A percentile compares a stretch with the other conserved stretches of the same genome.
phyloP scores from a whole-genome alignment of 1,139 yeast species.

The Citeromyces hawaiiensis region DNA sequence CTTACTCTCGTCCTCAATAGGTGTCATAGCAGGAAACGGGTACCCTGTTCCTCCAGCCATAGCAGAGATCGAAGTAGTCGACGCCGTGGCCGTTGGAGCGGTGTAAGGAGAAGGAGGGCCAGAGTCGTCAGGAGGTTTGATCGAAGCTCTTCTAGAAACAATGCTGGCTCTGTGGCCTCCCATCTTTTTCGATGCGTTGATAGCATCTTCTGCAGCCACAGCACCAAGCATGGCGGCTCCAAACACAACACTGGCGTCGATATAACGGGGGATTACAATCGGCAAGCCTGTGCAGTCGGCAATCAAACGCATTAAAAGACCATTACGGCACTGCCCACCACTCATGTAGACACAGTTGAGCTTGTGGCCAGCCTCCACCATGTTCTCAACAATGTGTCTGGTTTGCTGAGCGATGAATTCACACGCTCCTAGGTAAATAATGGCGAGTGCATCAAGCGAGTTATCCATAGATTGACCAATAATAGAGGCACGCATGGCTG shows the following conservation, averaged over 20 bases:
- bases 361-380: slow-evolving; percentile 69
- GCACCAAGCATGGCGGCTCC: slow-evolving; percentile 95
- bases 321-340: slow-evolving; percentile 95
- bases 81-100: slow-evolving; percentile 58
- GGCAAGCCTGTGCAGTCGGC: slow-evolving; percentile 93
- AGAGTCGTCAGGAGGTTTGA: slow-evolving; percentile 8
- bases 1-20: slow-evolving; percentile 32
- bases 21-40: slow-evolving; percentile 44
- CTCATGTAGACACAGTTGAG: slow-evolving; percentile 74
- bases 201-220: slow-evolving; percentile 62
- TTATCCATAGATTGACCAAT: slow-evolving; percentile 90
- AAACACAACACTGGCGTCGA: slow-evolving; percentile 93
- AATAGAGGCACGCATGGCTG: slow-evolving; percentile 84
- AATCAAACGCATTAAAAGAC: slow-evolving; percentile 72
- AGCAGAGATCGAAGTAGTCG: slow-evolving; percentile 41
- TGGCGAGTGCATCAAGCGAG: slow-evolving; percentile 71
- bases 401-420: slow-evolving; percentile 98
- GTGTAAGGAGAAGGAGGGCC: slow-evolving; percentile 54
- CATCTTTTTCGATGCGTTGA: slow-evolving; percentile 12
- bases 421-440: slow-evolving; percentile 83
- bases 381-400: slow-evolving; percentile 80
- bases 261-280: slow-evolving; percentile 84
- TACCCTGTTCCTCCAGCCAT: slow-evolving; percentile 27
- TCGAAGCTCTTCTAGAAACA: slow-evolving; percentile 9
- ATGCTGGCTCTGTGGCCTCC: slow-evolving; percentile 2